These are phyloP conservation scores for Phaeophleospora eucalypticola DNA, from an alignment of 2,329 filamentous ascomycete species.

Conservation along the genomic window DNA sequence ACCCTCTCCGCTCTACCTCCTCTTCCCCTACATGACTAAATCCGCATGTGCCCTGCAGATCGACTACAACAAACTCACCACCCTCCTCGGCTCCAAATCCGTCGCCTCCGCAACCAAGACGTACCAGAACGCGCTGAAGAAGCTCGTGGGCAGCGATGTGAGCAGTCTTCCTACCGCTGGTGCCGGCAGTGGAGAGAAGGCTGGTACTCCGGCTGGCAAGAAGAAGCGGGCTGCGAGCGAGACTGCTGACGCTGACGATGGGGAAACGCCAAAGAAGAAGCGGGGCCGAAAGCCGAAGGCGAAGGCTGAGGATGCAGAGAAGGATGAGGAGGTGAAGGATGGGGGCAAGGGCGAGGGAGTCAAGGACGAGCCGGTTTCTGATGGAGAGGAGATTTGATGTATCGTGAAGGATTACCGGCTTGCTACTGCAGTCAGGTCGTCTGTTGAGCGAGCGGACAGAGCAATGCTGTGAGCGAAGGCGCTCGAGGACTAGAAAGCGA, in stretches of 20 bases:
- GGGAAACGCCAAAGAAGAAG: constrained; percentile 1
- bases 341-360: no score
- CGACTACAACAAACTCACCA: constrained; percentile 19
- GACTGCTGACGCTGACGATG: not conserved
- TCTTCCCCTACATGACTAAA: not conserved
- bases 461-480: no score
- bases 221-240: constrained; percentile 2
- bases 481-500: no score
- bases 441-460: no score
- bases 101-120: constrained; percentile 16
- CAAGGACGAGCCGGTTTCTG: no score
- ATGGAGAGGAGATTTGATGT: no score
- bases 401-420: no score
- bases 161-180: not conserved
- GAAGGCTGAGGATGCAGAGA: not conserved
- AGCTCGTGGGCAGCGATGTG: constrained; percentile 56
- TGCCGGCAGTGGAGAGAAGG: not conserved
- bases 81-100: constrained; percentile 14
- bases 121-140: constrained; percentile 61
- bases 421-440: no score
- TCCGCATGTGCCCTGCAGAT: constrained; percentile 9
- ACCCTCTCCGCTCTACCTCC: not conserved
- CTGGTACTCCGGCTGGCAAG: not conserved
- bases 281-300: constrained; percentile 5
- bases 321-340: no score